Evolutionary conservation across 495 filamentous ascomycete species (phyloP).

Genomic region (Monascus purpureus): DNA sequence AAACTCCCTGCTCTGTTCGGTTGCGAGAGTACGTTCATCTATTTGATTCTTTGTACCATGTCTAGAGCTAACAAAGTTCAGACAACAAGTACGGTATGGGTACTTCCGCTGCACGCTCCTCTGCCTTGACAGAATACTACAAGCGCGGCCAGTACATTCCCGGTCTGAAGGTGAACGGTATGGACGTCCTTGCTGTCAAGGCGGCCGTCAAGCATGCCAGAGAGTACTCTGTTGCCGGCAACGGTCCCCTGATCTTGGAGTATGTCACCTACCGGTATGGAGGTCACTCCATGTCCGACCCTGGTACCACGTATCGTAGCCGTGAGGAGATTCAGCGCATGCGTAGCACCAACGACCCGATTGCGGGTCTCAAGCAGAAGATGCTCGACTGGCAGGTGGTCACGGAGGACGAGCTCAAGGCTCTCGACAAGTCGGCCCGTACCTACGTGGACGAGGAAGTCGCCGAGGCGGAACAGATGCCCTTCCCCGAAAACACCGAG

Average conservation of each 20-base stretch:
- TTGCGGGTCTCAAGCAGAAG: slow-evolving; percentile 95
- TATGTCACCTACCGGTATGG: slow-evolving; percentile 99
- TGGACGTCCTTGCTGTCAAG: slow-evolving; percentile 98
- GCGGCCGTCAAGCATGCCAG: slow-evolving; percentile 87
- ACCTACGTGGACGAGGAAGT: slow-evolving; percentile 79
- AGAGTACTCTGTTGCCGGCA: slow-evolving; percentile 62
- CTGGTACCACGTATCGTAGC: slow-evolving; percentile 96
- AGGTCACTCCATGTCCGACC: slow-evolving; percentile 98
- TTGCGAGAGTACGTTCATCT: slow-evolving; percentile 71
- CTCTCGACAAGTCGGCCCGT: slow-evolving; percentile 83
- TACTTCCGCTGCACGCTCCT: slow-evolving; percentile 84
- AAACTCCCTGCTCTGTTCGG: slow-evolving; percentile 88
- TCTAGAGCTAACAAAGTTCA: slow-evolving; percentile 22
- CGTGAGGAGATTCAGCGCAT: slow-evolving; percentile 99
- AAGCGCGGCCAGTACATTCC: slow-evolving; percentile 99
- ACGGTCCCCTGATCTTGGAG: slow-evolving; percentile 90
- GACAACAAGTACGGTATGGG: slow-evolving; percentile 99
- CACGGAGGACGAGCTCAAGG: slow-evolving; percentile 93
- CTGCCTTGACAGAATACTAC: slow-evolving; percentile 98
- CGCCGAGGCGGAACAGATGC: slow-evolving; percentile 74
- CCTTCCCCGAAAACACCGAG: slow-evolving; percentile 55
- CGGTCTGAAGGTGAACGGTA: slow-evolving; percentile 97
- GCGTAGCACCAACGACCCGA: slow-evolving; percentile 95
- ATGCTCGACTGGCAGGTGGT: slow-evolving; percentile 88
- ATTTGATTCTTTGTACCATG: not conserved